phyloP scores from a whole-genome alignment of 192 early-diverging fungal species.

The Linnemannia hyalina region DNA sequence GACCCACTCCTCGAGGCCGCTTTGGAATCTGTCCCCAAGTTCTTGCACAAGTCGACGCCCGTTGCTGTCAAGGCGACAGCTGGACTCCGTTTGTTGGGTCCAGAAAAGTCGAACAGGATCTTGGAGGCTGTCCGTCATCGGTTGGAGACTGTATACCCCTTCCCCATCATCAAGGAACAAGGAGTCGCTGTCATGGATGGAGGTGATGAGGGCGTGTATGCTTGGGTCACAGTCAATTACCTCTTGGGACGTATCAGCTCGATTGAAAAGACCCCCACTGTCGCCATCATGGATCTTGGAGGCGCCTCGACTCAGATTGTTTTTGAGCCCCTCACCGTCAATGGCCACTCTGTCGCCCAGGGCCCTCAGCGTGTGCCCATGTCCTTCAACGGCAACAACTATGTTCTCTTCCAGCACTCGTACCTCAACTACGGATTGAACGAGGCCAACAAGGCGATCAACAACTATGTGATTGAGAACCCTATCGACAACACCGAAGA shows the following conservation, averaged over 20 bases:
- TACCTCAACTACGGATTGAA: conserved; percentile 95
- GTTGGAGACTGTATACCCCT: conserved; percentile 83
- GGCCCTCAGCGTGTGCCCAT: conserved; percentile 85
- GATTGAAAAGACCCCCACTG: conserved; percentile 68
- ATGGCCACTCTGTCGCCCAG: conserved; percentile 58
- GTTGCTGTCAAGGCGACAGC: conserved; percentile 97
- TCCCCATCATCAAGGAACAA: conserved; percentile 75
- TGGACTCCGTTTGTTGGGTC: conserved; percentile 86
- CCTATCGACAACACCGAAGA: conserved; percentile 28
- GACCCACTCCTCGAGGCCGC: conserved; percentile 84
- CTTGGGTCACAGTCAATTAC: conserved; percentile 99
- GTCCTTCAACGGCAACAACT: conserved; percentile 76
- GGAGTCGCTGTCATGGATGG: conserved; percentile 96
- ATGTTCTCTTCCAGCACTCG: conserved; percentile 94
- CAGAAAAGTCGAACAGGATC: conserved; percentile 78
- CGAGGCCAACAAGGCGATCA: conserved; percentile 85
- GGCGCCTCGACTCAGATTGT: conserved; percentile 98
- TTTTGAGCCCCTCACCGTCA: conserved; percentile 81
- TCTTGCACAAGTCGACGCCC: conserved; percentile 85
- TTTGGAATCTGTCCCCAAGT: conserved; percentile 76
- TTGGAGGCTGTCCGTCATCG: conserved; percentile 76
- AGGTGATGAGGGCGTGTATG: conserved; percentile 96
- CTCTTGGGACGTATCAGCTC: conserved; percentile 78
- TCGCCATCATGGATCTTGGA: conserved; percentile 95
- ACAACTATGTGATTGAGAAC: conserved; percentile 58